Evolutionary conservation across 164 flowering plant species (phyloP), one percentile per base, ranked within the genome.

Genomic region (Annona cherimola): DNA sequence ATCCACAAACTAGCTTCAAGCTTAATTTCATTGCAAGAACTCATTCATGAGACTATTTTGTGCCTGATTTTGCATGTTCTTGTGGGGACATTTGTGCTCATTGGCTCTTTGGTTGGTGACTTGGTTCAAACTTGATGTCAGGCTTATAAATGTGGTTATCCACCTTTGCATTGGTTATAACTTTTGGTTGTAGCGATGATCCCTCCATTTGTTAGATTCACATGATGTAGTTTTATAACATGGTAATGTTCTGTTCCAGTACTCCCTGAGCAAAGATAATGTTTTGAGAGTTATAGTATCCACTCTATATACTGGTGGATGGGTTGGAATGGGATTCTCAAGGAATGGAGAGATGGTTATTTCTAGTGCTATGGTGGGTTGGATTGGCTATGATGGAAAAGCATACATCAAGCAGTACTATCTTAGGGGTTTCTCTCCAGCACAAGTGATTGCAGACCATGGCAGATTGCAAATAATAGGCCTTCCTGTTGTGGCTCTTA

Each of bases 301-400:
- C 12, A 85, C 92, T 19, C 59, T 78, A 55, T 92, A 94, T 80
- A 89, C 90, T 1, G 81, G 76, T 12, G 99, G 97, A 63, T 94
- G 97, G 96, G 89, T 94, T 4, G 95, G 92, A 43, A 89, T 94
- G 45, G 99, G 96, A 4, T 90, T 95, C 69, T 95, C 99, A 1
- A 83, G 71, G 74, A 83, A 87, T 71, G 98, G 99, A 26, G 77
- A 62, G 84, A 95, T 95, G 98, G 82, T 84, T 16, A 94, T 93
- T 26, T 86, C 95, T 0, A 92, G 94, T 77, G 93, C 94, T 0
- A 89, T 95, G 90, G 95, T 91, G 66, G 97, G 96, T 59, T 95
- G 98, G 97, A 66, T 95, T 5, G 79, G 61, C 9, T 71, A 50
- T 69, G 78, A 80, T 55, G 90, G 90, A 14, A 78, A 63, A 39